These are phyloP conservation scores for Mycena rebaudengoi DNA, from an alignment of 768 basidiomycete genomes.

Conservation along the genomic window DNA sequence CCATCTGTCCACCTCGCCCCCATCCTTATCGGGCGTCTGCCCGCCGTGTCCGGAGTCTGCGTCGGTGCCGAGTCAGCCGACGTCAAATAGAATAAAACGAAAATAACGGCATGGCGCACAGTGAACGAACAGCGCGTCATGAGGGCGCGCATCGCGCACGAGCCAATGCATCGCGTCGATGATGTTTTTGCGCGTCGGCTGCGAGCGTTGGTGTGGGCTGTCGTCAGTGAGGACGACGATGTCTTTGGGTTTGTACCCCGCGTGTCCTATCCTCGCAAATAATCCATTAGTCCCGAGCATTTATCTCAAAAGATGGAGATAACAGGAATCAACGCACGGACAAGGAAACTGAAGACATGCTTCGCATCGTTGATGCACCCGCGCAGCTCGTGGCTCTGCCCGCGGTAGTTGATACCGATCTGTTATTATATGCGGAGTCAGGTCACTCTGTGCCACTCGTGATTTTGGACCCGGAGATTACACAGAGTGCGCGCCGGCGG, in stretches of 20 bases:
- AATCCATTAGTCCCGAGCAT: slow-evolving; percentile 1
- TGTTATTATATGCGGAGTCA: no score
- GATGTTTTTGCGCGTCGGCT: slow-evolving; percentile 58
- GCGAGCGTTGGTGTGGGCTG: slow-evolving; percentile 46
- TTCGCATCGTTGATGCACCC: slow-evolving; percentile 88
- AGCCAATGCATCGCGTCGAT: slow-evolving; percentile 65
- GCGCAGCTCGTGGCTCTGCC: slow-evolving; percentile 66
- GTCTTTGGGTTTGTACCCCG: slow-evolving; percentile 65
- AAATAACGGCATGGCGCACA: slow-evolving; percentile 49
- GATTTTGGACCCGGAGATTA: slow-evolving; percentile 2
- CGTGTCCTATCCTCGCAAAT: slow-evolving; percentile 44
- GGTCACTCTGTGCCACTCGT: no score
- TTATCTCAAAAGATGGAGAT: not conserved
- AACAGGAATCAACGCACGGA: slow-evolving; percentile 46
- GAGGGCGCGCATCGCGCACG: slow-evolving; percentile 68
- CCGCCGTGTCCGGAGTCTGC: slow-evolving; percentile 96
- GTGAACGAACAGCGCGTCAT: slow-evolving; percentile 84
- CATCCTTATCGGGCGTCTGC: slow-evolving; percentile 79
- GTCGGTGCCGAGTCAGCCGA: not conserved
- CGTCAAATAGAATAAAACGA: not conserved
- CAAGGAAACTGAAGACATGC: slow-evolving; percentile 74
- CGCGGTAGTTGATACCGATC: slow-evolving; percentile 85
- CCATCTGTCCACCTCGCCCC: slow-evolving; percentile 81
- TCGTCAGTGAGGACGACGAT: slow-evolving; percentile 79
- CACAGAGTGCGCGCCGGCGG: slow-evolving; percentile 29